These are phyloP conservation scores for Suhomyces sp. DNA, from an alignment of 805 yeast species.

Conservation along the genomic window DNA sequence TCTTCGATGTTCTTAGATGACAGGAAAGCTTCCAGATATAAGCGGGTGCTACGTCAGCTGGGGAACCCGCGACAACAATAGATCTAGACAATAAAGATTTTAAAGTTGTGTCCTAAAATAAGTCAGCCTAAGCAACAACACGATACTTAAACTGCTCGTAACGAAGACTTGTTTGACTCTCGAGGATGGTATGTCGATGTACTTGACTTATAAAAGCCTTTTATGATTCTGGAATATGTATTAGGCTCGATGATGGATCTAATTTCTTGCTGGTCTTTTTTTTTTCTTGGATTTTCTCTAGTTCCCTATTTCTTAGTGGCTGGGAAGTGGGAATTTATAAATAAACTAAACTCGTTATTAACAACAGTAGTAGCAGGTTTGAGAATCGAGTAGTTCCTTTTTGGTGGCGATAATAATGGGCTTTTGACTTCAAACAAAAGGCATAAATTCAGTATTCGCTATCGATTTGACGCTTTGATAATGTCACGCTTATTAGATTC, in stretches of 20 bases:
- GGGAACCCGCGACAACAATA: not conserved
- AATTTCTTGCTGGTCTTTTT: not conserved
- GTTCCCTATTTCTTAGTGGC: not conserved
- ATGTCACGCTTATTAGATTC: not conserved
- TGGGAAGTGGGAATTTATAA: not conserved
- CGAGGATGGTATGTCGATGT: not conserved
- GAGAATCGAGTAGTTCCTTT: not conserved
- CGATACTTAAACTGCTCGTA: not conserved
- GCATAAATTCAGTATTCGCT: not conserved
- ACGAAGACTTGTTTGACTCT: not conserved
- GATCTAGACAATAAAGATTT: not conserved
- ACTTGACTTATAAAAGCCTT: not conserved
- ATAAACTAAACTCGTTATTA: not conserved
- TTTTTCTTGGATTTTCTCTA: not conserved
- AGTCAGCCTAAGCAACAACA: not conserved
- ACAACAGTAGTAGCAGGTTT: not conserved
- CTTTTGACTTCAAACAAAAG: not conserved
- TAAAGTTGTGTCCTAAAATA: not conserved
- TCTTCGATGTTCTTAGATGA: not conserved
- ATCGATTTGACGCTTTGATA: not conserved
- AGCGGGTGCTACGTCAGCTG: not conserved
- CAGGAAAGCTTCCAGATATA: not conserved
- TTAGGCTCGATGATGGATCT: not conserved
- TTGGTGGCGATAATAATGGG: not conserved
- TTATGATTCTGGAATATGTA: not conserved